A percentile compares a stretch with the other conserved stretches of the same genome.
Evolutionary conservation across 192 early-diverging fungal genomes (phyloP).

Genomic region (Backusella australiensis): DNA sequence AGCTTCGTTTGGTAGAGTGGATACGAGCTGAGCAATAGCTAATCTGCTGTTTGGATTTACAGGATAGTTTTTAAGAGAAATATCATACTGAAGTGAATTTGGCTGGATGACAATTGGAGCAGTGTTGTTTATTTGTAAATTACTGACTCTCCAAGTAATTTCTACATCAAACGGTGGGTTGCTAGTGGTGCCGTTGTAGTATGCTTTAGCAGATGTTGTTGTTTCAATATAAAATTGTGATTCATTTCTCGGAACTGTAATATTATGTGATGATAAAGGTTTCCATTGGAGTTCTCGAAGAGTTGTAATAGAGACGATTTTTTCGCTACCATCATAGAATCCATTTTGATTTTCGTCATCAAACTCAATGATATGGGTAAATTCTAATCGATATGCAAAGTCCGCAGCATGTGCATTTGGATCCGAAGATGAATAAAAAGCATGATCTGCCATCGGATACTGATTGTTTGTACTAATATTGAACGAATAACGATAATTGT

Average conservation of each 20-base stretch:
- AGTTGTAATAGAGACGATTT: conserved; percentile 16
- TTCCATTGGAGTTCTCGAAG: conserved; percentile 26
- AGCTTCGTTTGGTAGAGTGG: background rate
- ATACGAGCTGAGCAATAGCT: conserved; percentile 26
- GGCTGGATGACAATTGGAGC: conserved; percentile 28
- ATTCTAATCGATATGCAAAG: conserved; percentile 28
- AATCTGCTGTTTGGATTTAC: conserved; percentile 2
- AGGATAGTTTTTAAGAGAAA: conserved; percentile 21
- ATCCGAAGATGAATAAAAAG: conserved; percentile 33
- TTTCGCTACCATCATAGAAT: conserved; percentile 24
- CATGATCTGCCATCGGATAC: conserved; percentile 20
- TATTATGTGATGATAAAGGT: conserved; percentile 18
- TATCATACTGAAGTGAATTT: conserved; percentile 35
- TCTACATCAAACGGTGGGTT: conserved; percentile 17
- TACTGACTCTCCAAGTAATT: conserved; percentile 14
- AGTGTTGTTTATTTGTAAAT: conserved; percentile 33
- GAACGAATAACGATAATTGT: conserved; percentile 27
- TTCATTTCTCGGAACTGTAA: conserved; percentile 17
- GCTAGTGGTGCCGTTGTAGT: conserved; percentile 4
- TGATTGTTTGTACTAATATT: conserved; percentile 18
- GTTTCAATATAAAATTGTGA: conserved; percentile 24
- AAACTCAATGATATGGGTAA: conserved; percentile 32
- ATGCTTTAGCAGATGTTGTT: conserved; percentile 11
- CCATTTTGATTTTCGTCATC: conserved; percentile 35
- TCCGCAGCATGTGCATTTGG: conserved; percentile 24